These are phyloP conservation scores for Biscutella laevigata DNA, from an alignment of 441 rosid genomes.

Conservation along the genomic window DNA sequence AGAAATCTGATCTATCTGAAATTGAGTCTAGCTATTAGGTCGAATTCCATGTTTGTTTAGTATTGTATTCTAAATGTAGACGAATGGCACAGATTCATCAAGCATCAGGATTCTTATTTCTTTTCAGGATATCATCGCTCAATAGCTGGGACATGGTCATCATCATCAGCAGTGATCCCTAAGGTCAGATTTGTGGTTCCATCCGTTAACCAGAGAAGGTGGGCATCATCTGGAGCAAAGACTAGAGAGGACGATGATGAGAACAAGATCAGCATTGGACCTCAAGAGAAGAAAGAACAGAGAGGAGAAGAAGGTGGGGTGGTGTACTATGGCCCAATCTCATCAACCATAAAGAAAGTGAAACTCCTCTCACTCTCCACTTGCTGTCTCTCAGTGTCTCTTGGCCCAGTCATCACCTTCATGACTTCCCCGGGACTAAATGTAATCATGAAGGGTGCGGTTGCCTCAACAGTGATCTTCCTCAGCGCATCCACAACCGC, in stretches of 20 bases:
- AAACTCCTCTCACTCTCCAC: conserved; percentile 89
- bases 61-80: not conserved
- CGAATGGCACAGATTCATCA: not conserved
- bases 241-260: conserved; percentile 36
- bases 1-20: not conserved
- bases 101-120: not conserved
- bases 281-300: conserved; percentile 49
- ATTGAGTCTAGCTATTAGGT: not conserved
- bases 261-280: conserved; percentile 75
- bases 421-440: conserved; percentile 76
- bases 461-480: conserved; percentile 77
- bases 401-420: conserved; percentile 86
- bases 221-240: conserved; percentile 62
- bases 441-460: conserved; percentile 86
- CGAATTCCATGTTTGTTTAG: not conserved
- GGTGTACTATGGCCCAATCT: conserved; percentile 72
- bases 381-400: conserved; percentile 90
- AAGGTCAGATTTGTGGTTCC: conserved; percentile 27
- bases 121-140: conserved; percentile 36
- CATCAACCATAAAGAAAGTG: conserved; percentile 87
- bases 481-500: conserved; percentile 73
- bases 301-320: conserved; percentile 19
- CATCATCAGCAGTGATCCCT: conserved; percentile 20
- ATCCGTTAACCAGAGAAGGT: conserved; percentile 32
- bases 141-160: conserved; percentile 31